A percentile compares a stretch with the other conserved stretches of the same genome.
These are phyloP conservation scores for Falciphora oryzae DNA, from an alignment of 2,329 filamentous ascomycete species.

Conservation along the genomic window DNA sequence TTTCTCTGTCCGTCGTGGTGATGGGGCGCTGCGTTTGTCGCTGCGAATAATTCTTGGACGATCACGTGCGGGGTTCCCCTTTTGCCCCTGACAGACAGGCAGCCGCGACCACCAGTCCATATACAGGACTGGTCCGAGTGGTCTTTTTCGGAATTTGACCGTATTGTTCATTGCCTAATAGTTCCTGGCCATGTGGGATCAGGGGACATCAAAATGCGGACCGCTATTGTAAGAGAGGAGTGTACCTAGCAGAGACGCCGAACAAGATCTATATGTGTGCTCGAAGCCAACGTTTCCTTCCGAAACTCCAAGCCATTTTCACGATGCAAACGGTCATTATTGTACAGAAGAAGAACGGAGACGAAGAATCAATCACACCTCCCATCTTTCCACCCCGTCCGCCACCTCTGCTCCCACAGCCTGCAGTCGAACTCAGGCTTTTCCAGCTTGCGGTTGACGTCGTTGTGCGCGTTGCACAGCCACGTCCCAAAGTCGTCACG, in stretches of 20 bases:
- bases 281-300: not conserved
- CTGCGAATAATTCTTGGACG: not conserved
- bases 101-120: not conserved
- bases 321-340: not conserved
- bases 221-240: not conserved
- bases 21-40: not conserved
- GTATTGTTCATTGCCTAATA: too few relatives aligned
- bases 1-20: not conserved
- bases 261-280: not conserved
- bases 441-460: slow-evolving; percentile 82
- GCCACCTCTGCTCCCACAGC: slow-evolving; percentile 90
- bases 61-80: not conserved
- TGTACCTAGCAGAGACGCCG: not conserved
- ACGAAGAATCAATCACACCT: slow-evolving; percentile 44
- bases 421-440: slow-evolving; percentile 88
- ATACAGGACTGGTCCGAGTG: too few relatives aligned
- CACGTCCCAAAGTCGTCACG: slow-evolving; percentile 70
- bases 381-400: slow-evolving; percentile 76
- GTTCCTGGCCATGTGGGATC: not conserved
- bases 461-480: slow-evolving; percentile 84
- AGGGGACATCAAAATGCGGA: not conserved
- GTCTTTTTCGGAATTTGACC: not conserved
- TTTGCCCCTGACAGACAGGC: not conserved
- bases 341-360: not conserved
- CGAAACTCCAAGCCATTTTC: not conserved